Conservation (phyloP, 495 filamentous ascomycete genomes). For the Stereocaulon alpinum region DNA sequence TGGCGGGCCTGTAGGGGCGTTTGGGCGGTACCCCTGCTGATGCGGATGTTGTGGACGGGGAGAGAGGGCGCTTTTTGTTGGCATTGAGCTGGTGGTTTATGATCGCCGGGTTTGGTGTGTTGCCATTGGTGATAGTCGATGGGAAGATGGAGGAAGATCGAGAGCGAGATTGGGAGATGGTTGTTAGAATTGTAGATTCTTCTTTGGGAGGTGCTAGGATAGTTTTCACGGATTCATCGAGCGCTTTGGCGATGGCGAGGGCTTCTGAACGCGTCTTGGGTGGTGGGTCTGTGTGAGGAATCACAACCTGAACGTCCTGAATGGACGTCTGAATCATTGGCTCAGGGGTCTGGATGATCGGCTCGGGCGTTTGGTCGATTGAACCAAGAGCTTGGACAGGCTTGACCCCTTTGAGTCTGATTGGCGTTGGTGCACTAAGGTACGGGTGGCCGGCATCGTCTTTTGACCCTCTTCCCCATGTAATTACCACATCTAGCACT, state of each 20-base stretch:
- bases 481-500: slow-evolving; percentile 35
- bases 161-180: neutral
- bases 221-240: neutral
- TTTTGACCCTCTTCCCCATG: slow-evolving; percentile 26
- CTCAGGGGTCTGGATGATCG: too few species aligned
- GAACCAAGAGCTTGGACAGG: neutral
- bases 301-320: too few species aligned
- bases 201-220: too few species aligned
- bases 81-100: neutral
- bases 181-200: neutral
- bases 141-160: neutral
- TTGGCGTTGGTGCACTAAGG: slow-evolving; percentile 16
- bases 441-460: slow-evolving; percentile 17
- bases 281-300: neutral
- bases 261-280: neutral
- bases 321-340: too few species aligned
- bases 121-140: neutral
- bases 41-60: neutral
- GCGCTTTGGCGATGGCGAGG: neutral
- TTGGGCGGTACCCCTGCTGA: neutral
- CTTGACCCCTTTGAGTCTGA: neutral
- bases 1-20: too few species aligned
- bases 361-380: neutral
- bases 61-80: neutral
- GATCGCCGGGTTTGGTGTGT: neutral